These are phyloP conservation scores for Spiraea crenata DNA, from an alignment of 331 rosid species.

Conservation along the genomic window DNA sequence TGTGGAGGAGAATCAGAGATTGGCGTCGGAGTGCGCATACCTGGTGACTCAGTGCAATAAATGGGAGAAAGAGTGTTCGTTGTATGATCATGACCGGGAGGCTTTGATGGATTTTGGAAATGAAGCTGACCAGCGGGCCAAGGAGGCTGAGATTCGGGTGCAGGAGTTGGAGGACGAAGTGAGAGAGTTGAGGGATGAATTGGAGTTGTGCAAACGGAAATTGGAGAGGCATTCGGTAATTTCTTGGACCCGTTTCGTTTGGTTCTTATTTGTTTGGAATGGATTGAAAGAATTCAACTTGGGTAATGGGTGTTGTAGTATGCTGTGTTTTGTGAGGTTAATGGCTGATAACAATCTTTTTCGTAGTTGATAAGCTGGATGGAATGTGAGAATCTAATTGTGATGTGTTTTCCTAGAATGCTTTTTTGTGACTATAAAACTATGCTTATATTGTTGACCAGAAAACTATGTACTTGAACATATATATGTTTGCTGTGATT, in stretches of 20 bases:
- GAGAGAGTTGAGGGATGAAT: conserved; percentile 46
- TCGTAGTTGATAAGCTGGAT: too few relatives aligned
- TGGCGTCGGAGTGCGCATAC: conserved; percentile 59
- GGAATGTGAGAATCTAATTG: background rate
- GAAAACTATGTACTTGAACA: too few relatives aligned
- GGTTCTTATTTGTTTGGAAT: background rate
- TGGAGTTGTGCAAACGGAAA: conserved; percentile 38
- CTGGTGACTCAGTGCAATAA: conserved; percentile 52
- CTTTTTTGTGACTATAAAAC: too few relatives aligned
- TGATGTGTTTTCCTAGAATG: background rate
- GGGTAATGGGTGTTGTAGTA: background rate
- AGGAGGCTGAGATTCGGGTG: conserved; percentile 64
- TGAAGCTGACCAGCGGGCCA: conserved; percentile 87
- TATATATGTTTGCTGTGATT: too few relatives aligned
- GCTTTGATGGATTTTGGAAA: conserved; percentile 94
- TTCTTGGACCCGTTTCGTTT: background rate
- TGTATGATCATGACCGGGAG: conserved; percentile 83
- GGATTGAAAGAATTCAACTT: background rate
- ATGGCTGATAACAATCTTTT: too few relatives aligned
- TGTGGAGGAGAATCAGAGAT: conserved; percentile 71
- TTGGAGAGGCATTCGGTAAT: conserved; percentile 44
- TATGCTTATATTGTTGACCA: too few relatives aligned
- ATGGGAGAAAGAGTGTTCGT: conserved; percentile 67
- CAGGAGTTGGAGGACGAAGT: conserved; percentile 62
- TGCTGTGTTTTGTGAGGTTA: background rate